These are phyloP conservation scores for Trametes hirsuta DNA, from an alignment of 1,284 basidiomycete species.

Conservation along the genomic window DNA sequence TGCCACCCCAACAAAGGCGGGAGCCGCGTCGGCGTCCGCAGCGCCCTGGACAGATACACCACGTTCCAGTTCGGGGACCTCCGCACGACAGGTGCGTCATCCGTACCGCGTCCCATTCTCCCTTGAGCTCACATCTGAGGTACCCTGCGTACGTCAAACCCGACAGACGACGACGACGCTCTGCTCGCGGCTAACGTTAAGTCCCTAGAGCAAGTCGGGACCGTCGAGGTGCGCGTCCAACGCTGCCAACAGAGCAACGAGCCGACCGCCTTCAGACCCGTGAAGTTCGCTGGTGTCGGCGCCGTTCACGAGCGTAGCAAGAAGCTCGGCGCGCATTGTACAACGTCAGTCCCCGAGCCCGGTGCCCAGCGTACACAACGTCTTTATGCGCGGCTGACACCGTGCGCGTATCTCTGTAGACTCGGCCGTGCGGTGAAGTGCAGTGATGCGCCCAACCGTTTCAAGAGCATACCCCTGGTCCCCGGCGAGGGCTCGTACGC, in stretches of 20 bases:
- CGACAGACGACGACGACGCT: constrained; percentile 11
- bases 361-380: neutral
- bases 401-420: neutral
- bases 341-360: neutral
- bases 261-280: neutral
- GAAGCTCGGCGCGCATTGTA: constrained; percentile 21
- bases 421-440: neutral
- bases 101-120: neutral
- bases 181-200: neutral
- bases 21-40: neutral
- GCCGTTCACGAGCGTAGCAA: constrained; percentile 30
- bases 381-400: neutral
- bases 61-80: constrained; percentile 1
- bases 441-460: too few relatives aligned
- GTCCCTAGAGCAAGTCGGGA: constrained; percentile 11
- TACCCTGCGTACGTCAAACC: neutral
- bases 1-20: neutral
- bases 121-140: neutral
- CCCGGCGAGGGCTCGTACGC: constrained; percentile 1
- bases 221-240: constrained; percentile 14
- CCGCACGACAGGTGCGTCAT: constrained; percentile 14
- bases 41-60: neutral
- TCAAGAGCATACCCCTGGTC: neutral
- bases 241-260: neutral
- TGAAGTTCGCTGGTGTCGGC: constrained; percentile 5